These are phyloP conservation scores for Strobilomyces dryophilus DNA, from an alignment of 768 basidiomycete genomes.

Conservation along the genomic window DNA sequence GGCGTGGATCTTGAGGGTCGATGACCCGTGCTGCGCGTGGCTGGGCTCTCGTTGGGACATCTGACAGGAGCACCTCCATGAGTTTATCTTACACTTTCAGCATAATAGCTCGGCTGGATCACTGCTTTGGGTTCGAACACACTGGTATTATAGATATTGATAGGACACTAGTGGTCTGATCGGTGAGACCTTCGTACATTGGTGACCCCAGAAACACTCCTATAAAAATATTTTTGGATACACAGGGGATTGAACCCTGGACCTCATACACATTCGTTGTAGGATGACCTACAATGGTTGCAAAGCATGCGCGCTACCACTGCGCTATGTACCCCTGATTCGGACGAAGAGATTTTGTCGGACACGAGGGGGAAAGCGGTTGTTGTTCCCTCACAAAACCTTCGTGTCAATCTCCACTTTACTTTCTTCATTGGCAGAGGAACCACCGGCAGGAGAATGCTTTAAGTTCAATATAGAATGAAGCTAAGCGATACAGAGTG, in stretches of 20 bases:
- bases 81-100: conserved; percentile 7
- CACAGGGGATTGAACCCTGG: conserved; percentile 43
- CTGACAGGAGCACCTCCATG: background rate
- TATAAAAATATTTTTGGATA: conserved; percentile 21
- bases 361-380: no score
- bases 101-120: conserved; percentile 12
- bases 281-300: conserved; percentile 10
- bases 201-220: no score
- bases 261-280: conserved; percentile 35
- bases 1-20: background rate
- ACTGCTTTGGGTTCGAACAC: background rate
- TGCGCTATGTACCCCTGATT: conserved; percentile 26
- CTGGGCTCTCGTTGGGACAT: background rate
- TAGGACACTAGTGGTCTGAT: background rate
- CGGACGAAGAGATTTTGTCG: no score
- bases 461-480: no score
- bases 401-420: no score
- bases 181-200: no score
- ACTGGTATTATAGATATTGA: background rate
- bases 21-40: background rate
- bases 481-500: no score
- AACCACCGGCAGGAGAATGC: no score
- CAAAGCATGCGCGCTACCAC: conserved; percentile 45
- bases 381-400: no score
- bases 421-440: no score